These are phyloP conservation scores for Plasmodium chabaudi DNA, from an alignment of 169 alveolate species.

Conservation along the genomic window DNA sequence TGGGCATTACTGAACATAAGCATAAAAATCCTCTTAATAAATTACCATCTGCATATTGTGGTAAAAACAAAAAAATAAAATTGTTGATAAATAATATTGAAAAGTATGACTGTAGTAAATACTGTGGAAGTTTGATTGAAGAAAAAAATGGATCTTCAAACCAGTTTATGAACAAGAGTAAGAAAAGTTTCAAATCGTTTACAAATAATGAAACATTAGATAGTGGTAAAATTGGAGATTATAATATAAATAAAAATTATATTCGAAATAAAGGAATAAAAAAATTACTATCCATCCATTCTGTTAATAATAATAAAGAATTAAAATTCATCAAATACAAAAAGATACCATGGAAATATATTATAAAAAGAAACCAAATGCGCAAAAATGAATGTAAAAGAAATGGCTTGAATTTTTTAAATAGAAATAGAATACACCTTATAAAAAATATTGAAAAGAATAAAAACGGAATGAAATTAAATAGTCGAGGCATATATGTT, in stretches of 20 bases:
- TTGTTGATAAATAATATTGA: not conserved
- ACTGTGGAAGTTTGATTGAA: not conserved
- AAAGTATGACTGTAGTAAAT: not conserved
- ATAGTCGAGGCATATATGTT: slow-evolving; percentile 1
- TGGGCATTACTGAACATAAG: too few relatives aligned
- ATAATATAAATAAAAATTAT: not conserved
- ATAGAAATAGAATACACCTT: not conserved
- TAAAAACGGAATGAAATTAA: slow-evolving; percentile 1
- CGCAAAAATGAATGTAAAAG: not conserved
- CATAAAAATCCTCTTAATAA: too few relatives aligned
- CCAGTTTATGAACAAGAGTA: not conserved
- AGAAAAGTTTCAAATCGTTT: not conserved
- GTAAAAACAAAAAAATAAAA: slow-evolving; percentile 9
- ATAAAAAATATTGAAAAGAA: not conserved
- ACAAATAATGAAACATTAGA: not conserved
- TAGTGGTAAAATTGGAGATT: not conserved
- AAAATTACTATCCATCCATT: not conserved
- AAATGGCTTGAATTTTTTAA: not conserved
- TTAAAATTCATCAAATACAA: not conserved
- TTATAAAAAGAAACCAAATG: slow-evolving; percentile 17
- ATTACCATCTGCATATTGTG: too few relatives aligned
- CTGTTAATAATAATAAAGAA: slow-evolving; percentile 5
- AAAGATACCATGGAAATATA: slow-evolving; percentile 26
- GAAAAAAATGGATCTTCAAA: slow-evolving; percentile 4
- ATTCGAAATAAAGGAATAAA: not conserved